A percentile compares a stretch with the other conserved stretches of the same genome.
phyloP scores from a whole-genome alignment of 768 basidiomycete genomes.

The Panellus pusillus region DNA sequence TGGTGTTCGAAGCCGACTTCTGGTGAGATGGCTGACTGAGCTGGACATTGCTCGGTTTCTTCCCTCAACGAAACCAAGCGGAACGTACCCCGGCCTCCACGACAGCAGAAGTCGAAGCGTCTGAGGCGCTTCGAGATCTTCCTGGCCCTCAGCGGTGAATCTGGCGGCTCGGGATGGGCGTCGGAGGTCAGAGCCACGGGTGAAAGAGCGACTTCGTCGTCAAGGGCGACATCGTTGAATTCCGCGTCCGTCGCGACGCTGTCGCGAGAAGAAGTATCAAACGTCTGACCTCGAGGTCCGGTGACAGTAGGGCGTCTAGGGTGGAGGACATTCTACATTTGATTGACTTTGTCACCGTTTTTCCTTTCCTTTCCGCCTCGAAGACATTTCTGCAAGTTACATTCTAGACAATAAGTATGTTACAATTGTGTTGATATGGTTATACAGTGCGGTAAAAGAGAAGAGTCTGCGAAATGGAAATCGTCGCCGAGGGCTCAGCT shows the following conservation, averaged over 20 bases:
- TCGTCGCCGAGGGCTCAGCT: neutral
- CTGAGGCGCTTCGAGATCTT: slow-evolving; percentile 30
- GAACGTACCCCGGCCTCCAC: slow-evolving; percentile 21
- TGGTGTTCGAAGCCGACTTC: slow-evolving; percentile 62
- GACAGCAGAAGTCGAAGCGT: slow-evolving; percentile 38
- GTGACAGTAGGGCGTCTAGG: slow-evolving; percentile 13
- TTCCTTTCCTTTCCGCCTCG: neutral
- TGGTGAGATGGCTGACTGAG: slow-evolving; percentile 46
- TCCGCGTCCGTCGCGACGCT: slow-evolving; percentile 50
- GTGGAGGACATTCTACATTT: slow-evolving; percentile 8
- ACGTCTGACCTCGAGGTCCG: slow-evolving; percentile 9
- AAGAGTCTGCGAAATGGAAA: neutral
- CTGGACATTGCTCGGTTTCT: slow-evolving; percentile 22
- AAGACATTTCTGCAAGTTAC: neutral
- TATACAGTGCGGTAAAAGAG: slow-evolving; percentile 13
- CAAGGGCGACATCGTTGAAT: slow-evolving; percentile 63
- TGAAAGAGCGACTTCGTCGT: slow-evolving; percentile 44
- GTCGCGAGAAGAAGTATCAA: slow-evolving; percentile 6
- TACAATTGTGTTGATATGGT: slow-evolving; percentile 10
- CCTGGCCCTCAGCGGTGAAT: slow-evolving; percentile 8
- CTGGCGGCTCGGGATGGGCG: slow-evolving; percentile 2
- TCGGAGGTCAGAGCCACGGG: slow-evolving; percentile 39
- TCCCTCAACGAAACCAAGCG: neutral
- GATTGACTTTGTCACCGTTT: neutral
- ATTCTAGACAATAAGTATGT: neutral